Evolutionary conservation across 495 filamentous ascomycete genomes (phyloP), one percentile per base, ranked within the genome.

Genomic region (Penicillium psychrofluorescens): DNA sequence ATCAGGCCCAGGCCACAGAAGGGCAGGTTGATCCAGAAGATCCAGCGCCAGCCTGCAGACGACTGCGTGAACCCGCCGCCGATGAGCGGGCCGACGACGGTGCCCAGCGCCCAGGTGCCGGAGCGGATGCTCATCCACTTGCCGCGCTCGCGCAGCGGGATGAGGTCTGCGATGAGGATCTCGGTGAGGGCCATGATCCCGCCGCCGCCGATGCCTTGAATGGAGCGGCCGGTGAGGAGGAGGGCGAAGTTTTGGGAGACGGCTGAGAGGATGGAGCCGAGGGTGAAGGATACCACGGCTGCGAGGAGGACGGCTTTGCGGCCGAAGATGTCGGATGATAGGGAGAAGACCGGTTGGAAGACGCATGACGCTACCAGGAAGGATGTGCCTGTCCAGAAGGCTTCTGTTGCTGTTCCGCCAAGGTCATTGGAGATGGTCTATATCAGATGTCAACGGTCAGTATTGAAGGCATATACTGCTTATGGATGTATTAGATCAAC

Each of bases 21-120:
- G 12, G 70, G 55, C 6, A 84, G 60, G 49, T 84, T 86, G 54
- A 86, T 72, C 55, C 78, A 86, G 52, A 85, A 85, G 34, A 78
- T 73, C 80, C 77, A 80, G 11, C 76, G 41, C 75, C 75, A 79
- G 0, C 65, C 68, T 22, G 66, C 62, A 33, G 42, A 29, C 6
- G 50, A 33, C 29, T 55, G 15, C 2, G 47, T 51, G 9, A 70
- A 41, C 3, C 33, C 51, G 6, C 62, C 66, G 8, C 63, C 63
- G 1, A 70, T 14, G 0, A 70, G 12, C 4, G 68, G 68, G 0
- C 65, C 68, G 4, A 62, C 14, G 0, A 54, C 32, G 1, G 57
- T 56, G 1, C 62, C 63, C 6, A 70, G n/a, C 1, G 52, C 49
- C 27, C 44, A 50, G 6, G 39, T 36, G 0, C 30, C 42, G 12